Percentiles rank a stretch among this genome's conserved stretches.
Conservation (phyloP, 192 early-diverging fungal species). For the Coemansia javaensis region DNA sequence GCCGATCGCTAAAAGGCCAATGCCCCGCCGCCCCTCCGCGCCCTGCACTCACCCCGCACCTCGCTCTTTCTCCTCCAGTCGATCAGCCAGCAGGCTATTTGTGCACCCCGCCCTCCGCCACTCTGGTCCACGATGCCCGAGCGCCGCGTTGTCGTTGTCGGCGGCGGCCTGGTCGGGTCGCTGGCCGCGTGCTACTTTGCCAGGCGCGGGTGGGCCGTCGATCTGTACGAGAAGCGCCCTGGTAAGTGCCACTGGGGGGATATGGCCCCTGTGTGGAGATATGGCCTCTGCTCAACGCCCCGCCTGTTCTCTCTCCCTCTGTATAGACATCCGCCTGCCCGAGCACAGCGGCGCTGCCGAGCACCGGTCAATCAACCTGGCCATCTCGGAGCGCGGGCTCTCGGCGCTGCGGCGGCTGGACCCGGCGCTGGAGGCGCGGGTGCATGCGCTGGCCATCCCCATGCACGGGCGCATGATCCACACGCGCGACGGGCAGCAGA, state of each 20-base stretch:
- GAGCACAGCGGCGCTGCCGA: constrained; percentile 51
- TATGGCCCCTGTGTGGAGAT: too few species aligned
- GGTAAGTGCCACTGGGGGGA: too few species aligned
- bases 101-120: background rate
- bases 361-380: constrained; percentile 90
- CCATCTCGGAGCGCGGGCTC: constrained; percentile 81
- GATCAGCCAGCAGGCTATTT: background rate
- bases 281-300: background rate
- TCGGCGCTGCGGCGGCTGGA: constrained; percentile 72
- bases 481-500: constrained; percentile 59
- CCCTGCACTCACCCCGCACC: too few species aligned
- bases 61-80: background rate
- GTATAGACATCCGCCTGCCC: constrained; percentile 60
- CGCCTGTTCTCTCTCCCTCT: background rate
- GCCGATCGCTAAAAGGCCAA: too few species aligned
- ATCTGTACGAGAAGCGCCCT: constrained; percentile 78
- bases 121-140: constrained; percentile 15
- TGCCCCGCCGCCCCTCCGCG: too few species aligned
- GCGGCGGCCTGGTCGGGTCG: constrained; percentile 91
- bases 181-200: constrained; percentile 88
- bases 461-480: constrained; percentile 96
- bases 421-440: constrained; percentile 57
- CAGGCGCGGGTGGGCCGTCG: constrained; percentile 83
- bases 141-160: constrained; percentile 60
- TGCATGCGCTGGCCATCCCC: constrained; percentile 71